Percentiles rank a stretch among this genome's conserved stretches.
phyloP scores from a whole-genome alignment of 2,329 filamentous ascomycete species.

The Stagonosporopsis rhizophila region DNA sequence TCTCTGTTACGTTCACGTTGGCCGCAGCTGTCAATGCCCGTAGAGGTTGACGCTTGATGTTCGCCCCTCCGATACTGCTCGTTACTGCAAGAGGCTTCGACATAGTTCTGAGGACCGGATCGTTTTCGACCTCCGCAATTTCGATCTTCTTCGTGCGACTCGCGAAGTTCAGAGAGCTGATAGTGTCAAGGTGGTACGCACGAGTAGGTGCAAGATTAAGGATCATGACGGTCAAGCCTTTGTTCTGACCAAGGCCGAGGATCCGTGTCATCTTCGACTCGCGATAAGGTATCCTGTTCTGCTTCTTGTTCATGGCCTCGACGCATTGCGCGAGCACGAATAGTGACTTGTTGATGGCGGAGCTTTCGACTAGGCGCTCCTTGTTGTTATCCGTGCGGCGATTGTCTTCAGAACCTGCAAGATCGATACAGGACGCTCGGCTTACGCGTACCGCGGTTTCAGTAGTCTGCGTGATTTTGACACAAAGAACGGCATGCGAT shows the following conservation, averaged over 20 bases:
- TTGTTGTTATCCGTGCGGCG: constrained; percentile 91
- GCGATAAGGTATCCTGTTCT: constrained; percentile 82
- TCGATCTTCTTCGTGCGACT: constrained; percentile 97
- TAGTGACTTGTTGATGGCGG: constrained; percentile 95
- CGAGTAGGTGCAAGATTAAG: constrained; percentile 90
- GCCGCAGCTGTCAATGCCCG: constrained; percentile 77
- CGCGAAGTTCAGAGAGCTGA: constrained; percentile 93
- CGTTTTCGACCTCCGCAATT: constrained; percentile 93
- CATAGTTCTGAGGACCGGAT: constrained; percentile 73
- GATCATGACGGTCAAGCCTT: constrained; percentile 95
- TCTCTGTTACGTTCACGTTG: constrained; percentile 70
- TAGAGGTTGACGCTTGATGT: constrained; percentile 73
- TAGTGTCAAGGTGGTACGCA: constrained; percentile 90
- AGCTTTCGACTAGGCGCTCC: constrained; percentile 90
- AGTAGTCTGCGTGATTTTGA: constrained; percentile 82
- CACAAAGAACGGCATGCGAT: constrained; percentile 88
- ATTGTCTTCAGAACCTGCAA: constrained; percentile 96
- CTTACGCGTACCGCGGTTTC: constrained; percentile 72
- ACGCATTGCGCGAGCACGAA: constrained; percentile 96
- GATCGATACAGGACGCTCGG: constrained; percentile 90
- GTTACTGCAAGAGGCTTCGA: constrained; percentile 49
- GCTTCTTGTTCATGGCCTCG: constrained; percentile 84
- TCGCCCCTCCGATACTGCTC: constrained; percentile 44
- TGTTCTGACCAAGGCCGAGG: constrained; percentile 89
- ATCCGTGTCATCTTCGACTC: constrained; percentile 99